phyloP scores from a whole-genome alignment of 1,284 basidiomycete species.

The Phaffia rhodozyma region DNA sequence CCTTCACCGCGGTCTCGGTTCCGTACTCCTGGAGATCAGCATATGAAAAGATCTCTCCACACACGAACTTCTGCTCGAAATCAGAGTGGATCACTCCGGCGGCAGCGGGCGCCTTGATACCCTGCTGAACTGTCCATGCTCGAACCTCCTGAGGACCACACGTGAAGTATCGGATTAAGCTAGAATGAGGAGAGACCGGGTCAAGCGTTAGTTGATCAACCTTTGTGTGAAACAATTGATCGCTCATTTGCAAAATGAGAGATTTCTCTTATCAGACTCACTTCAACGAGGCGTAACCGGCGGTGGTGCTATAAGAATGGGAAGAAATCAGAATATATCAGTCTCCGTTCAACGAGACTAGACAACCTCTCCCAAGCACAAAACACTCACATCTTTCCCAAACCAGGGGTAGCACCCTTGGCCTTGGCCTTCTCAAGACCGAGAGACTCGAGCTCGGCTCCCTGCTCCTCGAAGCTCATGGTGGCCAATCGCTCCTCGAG shows the following conservation, averaged over 20 bases:
- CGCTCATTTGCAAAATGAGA: neutral
- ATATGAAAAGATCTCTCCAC: constrained; percentile 94
- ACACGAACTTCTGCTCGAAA: constrained; percentile 93
- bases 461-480: constrained; percentile 55
- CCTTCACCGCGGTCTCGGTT: constrained; percentile 80
- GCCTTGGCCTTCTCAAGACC: constrained; percentile 31
- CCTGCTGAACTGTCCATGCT: constrained; percentile 92
- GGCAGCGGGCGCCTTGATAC: constrained; percentile 89
- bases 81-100: constrained; percentile 84
- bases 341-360: neutral
- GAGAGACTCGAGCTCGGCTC: constrained; percentile 58
- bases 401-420: constrained; percentile 40
- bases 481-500: constrained; percentile 79
- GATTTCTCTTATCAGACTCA: neutral
- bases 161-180: constrained; percentile 90
- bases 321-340: neutral
- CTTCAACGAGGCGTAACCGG: constrained; percentile 74
- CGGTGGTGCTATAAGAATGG: constrained; percentile 48
- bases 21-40: constrained; percentile 86
- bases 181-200: constrained; percentile 29
- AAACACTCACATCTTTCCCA: constrained; percentile 57
- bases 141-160: constrained; percentile 86
- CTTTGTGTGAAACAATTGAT: neutral
- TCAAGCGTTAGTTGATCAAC: too few species aligned
- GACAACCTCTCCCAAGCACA: neutral